Percentiles rank a stretch among this genome's conserved stretches.
These are phyloP conservation scores for Saturnispora galanensis DNA, from an alignment of 805 yeast genomes.

Conservation along the genomic window DNA sequence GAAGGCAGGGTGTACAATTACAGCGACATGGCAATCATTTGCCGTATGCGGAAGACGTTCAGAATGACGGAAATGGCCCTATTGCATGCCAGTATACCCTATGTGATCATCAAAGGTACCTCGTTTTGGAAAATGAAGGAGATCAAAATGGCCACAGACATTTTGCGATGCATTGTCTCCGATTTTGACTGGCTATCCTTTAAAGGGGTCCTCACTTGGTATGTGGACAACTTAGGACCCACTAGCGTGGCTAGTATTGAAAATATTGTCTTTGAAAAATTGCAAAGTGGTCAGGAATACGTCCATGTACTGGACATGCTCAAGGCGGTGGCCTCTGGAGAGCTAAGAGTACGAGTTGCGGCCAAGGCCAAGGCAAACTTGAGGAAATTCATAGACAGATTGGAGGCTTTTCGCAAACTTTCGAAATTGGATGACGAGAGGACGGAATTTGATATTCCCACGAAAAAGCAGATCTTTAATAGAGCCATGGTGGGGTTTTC, in stretches of 20 bases:
- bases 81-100: conserved; percentile 47
- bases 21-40: conserved; percentile 64
- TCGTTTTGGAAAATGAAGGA: conserved; percentile 77
- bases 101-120: conserved; percentile 57
- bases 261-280: conserved; percentile 3
- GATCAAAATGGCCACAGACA: conserved; percentile 51
- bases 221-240: conserved; percentile 61
- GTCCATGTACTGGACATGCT: conserved; percentile 10
- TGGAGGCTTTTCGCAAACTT: conserved; percentile 17
- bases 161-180: conserved; percentile 51
- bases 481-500: conserved; percentile 15
- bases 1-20: conserved; percentile 25
- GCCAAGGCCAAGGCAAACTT: conserved; percentile 20
- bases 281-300: conserved; percentile 4
- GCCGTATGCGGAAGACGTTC: conserved; percentile 53
- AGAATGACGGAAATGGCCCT: conserved; percentile 57
- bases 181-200: conserved; percentile 53
- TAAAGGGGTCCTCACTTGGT: conserved; percentile 46
- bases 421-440: conserved; percentile 1
- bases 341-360: conserved; percentile 13
- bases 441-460: conserved; percentile 4
- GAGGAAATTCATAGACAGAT: conserved; percentile 20
- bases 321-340: conserved; percentile 9
- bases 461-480: conserved; percentile 14
- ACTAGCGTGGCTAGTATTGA: conserved; percentile 28